Evolutionary conservation across 768 basidiomycete genomes (phyloP), one percentile per base, ranked within the genome.

Genomic region (Leccinum subgranulosum): DNA sequence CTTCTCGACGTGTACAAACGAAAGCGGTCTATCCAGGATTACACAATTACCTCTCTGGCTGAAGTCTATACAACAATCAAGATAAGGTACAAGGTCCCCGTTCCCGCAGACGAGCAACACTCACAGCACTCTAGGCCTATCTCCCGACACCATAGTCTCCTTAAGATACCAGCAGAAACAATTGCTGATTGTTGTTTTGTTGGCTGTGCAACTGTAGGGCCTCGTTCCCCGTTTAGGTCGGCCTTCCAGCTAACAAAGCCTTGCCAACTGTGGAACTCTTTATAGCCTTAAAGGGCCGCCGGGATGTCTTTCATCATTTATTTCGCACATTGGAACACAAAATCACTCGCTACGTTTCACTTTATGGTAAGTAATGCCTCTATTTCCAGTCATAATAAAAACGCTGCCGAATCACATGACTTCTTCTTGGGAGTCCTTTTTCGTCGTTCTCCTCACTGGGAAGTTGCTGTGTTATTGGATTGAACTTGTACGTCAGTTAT

Each of bases 401-500:
- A n/a, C n/a, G n/a, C n/a, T n/a, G n/a, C n/a, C n/a, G n/a, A n/a
- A n/a, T n/a, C n/a, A n/a, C n/a, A n/a, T 23, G n/a, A 9, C 19
- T 3, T 4, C 12, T 23, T 8, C 23, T 33, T 11, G 51, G 31
- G 21, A 5, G 39, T n/a, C 28, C 41, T 14, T 23, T 34, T 31
- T 43, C n/a, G 1, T 23, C 8, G 10, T 3, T 19, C 14, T 39
- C 28, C 4, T 46, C 41, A 15, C 17, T 29, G 12, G 4, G 19
- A 17, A 3, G 4, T 3, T 36, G 10, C 41, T 23, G 10, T 15
- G 29, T 33, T 11, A 41, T 41, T 3, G 61, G 53, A 23, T 60
- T 46, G 53, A 59, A 60, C 21, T 49, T 15, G 23, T 66, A 59
- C 21, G 53, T 52, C 23, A 55, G 49, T 55, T 6, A 43, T 46